Conservation (phyloP, 257 asterid genomes). For the Buddleja alternifolia region DNA sequence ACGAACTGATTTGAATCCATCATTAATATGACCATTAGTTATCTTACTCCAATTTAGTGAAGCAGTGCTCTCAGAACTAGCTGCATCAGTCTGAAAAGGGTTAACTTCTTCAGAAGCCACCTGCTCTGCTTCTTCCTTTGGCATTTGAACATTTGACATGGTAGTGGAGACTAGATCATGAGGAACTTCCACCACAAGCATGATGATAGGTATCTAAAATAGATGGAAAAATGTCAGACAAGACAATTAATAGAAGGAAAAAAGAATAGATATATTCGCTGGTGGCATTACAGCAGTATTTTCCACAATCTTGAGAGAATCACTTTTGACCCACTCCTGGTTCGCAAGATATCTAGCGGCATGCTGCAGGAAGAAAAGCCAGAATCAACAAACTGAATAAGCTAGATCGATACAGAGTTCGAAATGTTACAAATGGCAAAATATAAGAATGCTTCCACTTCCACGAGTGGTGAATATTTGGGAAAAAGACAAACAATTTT, state of each 20-base stretch:
- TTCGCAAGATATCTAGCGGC: constrained; percentile 99
- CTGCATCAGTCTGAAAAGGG: constrained; percentile 50
- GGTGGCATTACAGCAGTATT: constrained; percentile 92
- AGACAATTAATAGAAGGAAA: constrained; percentile 11
- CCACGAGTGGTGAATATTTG: neutral
- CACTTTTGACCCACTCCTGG: constrained; percentile 99
- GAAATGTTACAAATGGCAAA: constrained; percentile 9
- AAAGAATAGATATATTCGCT: constrained; percentile 10
- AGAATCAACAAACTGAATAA: constrained; percentile 30
- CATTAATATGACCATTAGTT: constrained; percentile 35
- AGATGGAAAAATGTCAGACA: constrained; percentile 15
- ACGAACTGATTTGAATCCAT: constrained; percentile 80
- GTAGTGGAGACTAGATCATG: constrained; percentile 64
- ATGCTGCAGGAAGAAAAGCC: constrained; percentile 66
- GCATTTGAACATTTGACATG: constrained; percentile 49
- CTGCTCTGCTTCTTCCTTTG: constrained; percentile 55
- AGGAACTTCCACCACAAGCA: constrained; percentile 99
- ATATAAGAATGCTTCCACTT: neutral
- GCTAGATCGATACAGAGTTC: constrained; percentile 21
- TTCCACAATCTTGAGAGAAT: constrained; percentile 99
- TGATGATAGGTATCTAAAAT: constrained; percentile 89
- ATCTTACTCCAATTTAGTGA: constrained; percentile 48
- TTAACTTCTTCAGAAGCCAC: constrained; percentile 50
- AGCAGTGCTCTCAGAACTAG: constrained; percentile 45
- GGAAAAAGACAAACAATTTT: neutral